Conservation (phyloP, 805 yeast species). For the Saccharomycopsis lassenensis region DNA sequence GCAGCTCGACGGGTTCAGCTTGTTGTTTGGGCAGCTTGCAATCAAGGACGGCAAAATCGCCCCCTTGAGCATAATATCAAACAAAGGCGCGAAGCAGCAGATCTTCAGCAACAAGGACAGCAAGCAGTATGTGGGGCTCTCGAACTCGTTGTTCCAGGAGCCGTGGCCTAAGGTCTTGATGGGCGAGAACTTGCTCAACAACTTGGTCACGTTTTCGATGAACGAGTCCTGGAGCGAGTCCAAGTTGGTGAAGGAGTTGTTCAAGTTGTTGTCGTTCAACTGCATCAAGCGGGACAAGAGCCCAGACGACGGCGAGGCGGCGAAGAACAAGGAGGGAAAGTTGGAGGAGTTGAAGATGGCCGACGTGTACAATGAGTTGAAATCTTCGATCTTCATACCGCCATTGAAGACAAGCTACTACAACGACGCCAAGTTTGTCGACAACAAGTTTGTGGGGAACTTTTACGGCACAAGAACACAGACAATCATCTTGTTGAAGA, state of each 20-base stretch:
- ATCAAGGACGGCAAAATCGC: conserved; percentile 21
- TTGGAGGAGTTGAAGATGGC: conserved; percentile 8
- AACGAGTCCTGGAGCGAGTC: conserved; percentile 20
- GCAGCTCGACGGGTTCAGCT: conserved; percentile 51
- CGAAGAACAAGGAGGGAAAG: neutral
- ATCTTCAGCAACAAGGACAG: conserved; percentile 5
- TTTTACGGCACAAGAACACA: conserved; percentile 86
- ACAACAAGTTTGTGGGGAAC: conserved; percentile 31
- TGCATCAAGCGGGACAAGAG: conserved; percentile 19
- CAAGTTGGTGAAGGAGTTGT: conserved; percentile 37
- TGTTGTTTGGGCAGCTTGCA: conserved; percentile 42
- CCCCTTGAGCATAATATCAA: conserved; percentile 38
- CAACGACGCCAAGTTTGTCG: conserved; percentile 20
- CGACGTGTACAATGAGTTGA: conserved; percentile 33
- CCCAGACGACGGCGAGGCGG: neutral
- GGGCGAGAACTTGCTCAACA: conserved; percentile 39
- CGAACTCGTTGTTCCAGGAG: conserved; percentile 53
- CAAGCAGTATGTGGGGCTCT: conserved; percentile 36
- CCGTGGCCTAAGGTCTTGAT: conserved; percentile 67
- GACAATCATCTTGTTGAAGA: conserved; percentile 56
- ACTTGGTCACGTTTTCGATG: conserved; percentile 22
- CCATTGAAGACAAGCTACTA: conserved; percentile 33
- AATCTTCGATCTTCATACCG: conserved; percentile 61
- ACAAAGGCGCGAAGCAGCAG: conserved; percentile 28
- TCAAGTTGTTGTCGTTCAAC: conserved; percentile 43